A percentile compares a stretch with the other conserved stretches of the same genome.
phyloP scores from a whole-genome alignment of 1,139 yeast genomes.

The Pichia sp. region DNA sequence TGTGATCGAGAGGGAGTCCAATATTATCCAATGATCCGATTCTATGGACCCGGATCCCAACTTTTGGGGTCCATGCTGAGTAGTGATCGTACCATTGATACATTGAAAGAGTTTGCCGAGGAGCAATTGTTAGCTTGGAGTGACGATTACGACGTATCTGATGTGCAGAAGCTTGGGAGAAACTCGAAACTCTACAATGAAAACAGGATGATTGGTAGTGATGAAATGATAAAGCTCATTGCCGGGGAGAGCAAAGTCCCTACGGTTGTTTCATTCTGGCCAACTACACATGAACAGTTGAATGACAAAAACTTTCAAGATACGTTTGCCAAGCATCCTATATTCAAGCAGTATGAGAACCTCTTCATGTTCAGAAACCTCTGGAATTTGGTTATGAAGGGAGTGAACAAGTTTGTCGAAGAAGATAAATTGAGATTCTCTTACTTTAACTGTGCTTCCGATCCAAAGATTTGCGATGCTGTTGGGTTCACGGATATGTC shows the following conservation, averaged over 20 bases:
- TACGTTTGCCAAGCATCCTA: conserved; percentile 24
- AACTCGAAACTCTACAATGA: not conserved
- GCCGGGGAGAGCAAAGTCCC: conserved; percentile 46
- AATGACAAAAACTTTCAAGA: conserved; percentile 31
- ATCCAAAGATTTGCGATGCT: conserved; percentile 42
- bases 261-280: conserved; percentile 57
- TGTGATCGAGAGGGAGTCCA: conserved; percentile 53
- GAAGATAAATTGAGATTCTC: conserved; percentile 30
- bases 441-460: conserved; percentile 51
- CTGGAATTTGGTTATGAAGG: conserved; percentile 55
- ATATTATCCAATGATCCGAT: conserved; percentile 51
- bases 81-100: conserved; percentile 39
- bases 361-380: conserved; percentile 43
- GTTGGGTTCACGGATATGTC: conserved; percentile 36
- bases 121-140: conserved; percentile 38
- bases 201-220: conserved; percentile 22
- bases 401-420: conserved; percentile 35
- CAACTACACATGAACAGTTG: conserved; percentile 40
- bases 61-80: conserved; percentile 21
- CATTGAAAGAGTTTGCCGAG: conserved; percentile 44
- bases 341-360: conserved; percentile 39
- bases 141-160: conserved; percentile 16
- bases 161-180: not conserved
- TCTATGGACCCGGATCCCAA: conserved; percentile 52
- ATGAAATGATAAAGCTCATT: conserved; percentile 34